Evolutionary conservation across 1,139 yeast genomes (phyloP), one percentile per base, ranked within the genome.

Genomic region (Sugiyamaella grinbergsii): DNA sequence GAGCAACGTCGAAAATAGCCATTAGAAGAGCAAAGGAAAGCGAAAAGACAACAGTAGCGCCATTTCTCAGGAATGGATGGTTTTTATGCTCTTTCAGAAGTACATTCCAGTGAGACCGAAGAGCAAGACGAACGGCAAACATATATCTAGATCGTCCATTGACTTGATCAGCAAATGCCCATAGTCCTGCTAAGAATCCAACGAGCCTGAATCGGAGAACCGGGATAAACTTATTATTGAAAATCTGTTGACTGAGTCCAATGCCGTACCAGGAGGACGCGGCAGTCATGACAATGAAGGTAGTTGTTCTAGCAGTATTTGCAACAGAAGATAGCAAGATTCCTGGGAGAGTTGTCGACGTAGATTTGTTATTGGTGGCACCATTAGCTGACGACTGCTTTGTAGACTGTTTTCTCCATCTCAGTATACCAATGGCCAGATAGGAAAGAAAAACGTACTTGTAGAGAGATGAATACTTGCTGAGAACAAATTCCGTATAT

Each of bases 241-340:
- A 58, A 31, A 70, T 16, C 41, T 55, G 51, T 53, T 71, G 73
- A 33, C 67, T 54, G 15, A 66, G 55, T 40, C 70, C 73, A 26
- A 72, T 62, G n/a, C 76, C 75, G 5, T 70, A 67, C 72, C 74
- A 70, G 1, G 72, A 67, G 4, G 72, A 62, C 11, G 74, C 66
- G 2, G 67, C 61, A 1, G 69, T 59, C 67, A 71, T 58, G n/a
- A 71, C 64, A 47, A 69, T 60, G 47, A 70, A 68, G 15, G 66
- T 55, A 20, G 70, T 61, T 7, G 72, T 66, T 18, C 69, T 56
- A 23, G 61, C 48, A 8, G 68, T 57, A 44, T 63, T 61, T 24
- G 63, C 62, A 15, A 61, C 43, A 2, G 62, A 55, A 8, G 61
- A 50, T 19, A 57, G 47, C 5, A 58, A 36, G 18, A 55, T 50